Evolutionary conservation across 345 rosid genomes (phyloP), one percentile per base, ranked within the genome.

Genomic region (Rhodamnia argentea): DNA sequence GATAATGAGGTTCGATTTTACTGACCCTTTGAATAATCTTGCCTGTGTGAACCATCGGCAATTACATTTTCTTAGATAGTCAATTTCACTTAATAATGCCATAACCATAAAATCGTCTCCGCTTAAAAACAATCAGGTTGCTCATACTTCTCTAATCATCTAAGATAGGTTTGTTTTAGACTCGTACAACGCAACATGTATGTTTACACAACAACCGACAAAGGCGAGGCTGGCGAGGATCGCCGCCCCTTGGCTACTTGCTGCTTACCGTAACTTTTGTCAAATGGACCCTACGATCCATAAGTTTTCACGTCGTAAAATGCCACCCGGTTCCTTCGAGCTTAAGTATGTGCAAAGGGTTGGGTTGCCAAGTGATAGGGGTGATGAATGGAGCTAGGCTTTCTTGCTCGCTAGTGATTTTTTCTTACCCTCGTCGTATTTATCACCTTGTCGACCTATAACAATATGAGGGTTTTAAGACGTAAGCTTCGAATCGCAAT

Each of bases 51-150:
- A 70, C 6, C 7, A 15, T 29, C 42, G 18, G 10, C 37, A 29
- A 29, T 29, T 8, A 62, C 26, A 18, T 70, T 70, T 32, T 20
- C 40, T 70, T 32, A 18, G 13, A 37, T 4, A 70, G 78, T 4
- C 18, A 18, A 20, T 70, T 70, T 37, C 26, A 22, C 2, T 4
- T 18, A 18, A 37, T 70, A 32, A 32, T 9, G 40, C 8, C 3
- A 1, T 2, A 13, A 18, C 13, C 18, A 9, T 70, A 32, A 37
- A 32, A 32, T 32, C 24, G 5, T 32, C 9, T 64, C 3, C 13
- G 24, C 22, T 32, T 2, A 4, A 0, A 64, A 32, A 64, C 0
- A 0, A 23, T 32, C 0, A 18, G 0, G 16, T 18, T 1, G 4
- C 47, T 32, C 24, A 4, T 70, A 8, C 18, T 18, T 32, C 5